These are phyloP conservation scores for Daldinia caldariorum DNA, from an alignment of 495 filamentous ascomycete genomes.

Conservation along the genomic window DNA sequence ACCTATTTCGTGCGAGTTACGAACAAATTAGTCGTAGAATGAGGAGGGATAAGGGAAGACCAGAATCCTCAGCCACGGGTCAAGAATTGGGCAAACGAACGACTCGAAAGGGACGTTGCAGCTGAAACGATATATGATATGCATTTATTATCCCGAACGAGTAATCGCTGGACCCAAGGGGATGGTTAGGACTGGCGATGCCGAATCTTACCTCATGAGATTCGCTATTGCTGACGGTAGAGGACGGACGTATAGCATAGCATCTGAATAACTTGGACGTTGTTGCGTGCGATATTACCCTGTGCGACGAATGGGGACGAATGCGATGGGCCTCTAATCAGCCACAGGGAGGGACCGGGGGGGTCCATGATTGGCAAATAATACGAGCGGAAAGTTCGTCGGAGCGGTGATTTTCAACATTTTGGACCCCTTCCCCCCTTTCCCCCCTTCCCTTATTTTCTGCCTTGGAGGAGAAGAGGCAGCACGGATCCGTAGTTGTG, in stretches of 20 bases:
- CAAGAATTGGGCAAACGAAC: constrained; percentile 9
- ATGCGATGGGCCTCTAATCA: constrained; percentile 23
- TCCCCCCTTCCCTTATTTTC: constrained; percentile 26
- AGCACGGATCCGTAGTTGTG: constrained; percentile 20
- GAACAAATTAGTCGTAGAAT: constrained; percentile 13
- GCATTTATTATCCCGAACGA: constrained; percentile 24
- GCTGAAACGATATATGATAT: constrained; percentile 24
- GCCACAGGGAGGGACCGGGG: constrained; percentile 38
- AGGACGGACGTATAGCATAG: constrained; percentile 17
- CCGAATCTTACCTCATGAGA: constrained; percentile 28
- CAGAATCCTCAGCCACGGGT: constrained; percentile 6
- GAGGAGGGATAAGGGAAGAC: constrained; percentile 28
- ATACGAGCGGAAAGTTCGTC: constrained; percentile 11
- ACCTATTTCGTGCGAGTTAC: constrained; percentile 29
- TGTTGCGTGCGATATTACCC: constrained; percentile 7
- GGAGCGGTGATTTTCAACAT: constrained; percentile 23
- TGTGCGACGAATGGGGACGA: constrained; percentile 7
- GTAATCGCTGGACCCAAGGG: constrained; percentile 29
- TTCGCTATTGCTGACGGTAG: not conserved
- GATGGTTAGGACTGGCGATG: constrained; percentile 36
- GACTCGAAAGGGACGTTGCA: constrained; percentile 17
- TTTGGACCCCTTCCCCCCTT: constrained; percentile 14
- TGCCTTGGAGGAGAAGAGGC: constrained; percentile 38
- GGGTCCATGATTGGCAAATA: constrained; percentile 42
- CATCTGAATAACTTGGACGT: constrained; percentile 19